phyloP scores from a whole-genome alignment of 2,329 filamentous ascomycete genomes.

The Leptographium galeiforme region DNA sequence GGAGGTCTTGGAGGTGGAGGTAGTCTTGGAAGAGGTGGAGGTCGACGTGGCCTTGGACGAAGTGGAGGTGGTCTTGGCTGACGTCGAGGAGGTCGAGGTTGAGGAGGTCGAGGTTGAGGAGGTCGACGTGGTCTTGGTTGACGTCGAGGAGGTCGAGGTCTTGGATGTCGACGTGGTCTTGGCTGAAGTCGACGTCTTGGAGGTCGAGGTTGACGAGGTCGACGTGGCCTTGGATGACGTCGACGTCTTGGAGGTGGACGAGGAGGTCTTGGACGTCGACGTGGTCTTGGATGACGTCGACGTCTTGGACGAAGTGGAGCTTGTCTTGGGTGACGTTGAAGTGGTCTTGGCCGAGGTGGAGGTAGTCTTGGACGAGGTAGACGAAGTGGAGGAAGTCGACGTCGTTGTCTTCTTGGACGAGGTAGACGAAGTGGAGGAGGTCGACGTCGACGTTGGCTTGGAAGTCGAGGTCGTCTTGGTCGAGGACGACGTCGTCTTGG shows the following conservation, averaged over 20 bases:
- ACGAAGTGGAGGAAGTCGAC: not conserved
- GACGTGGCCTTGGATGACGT: not conserved
- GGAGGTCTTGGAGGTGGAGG: constrained; percentile 7
- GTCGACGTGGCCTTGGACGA: not conserved
- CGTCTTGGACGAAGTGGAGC: not conserved
- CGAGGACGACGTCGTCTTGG: not conserved
- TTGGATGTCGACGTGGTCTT: too few species aligned
- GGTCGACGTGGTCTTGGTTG: not conserved
- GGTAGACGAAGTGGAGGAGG: not conserved
- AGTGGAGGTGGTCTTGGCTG: not conserved
- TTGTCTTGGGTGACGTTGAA: not conserved
- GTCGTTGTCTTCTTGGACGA: not conserved
- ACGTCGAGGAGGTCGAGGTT: not conserved
- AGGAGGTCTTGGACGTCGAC: too few species aligned
- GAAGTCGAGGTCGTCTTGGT: not conserved
- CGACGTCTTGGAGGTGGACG: not conserved
- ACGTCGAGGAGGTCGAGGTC: not conserved
- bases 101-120: not conserved
- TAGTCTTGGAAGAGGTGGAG: constrained; percentile 1
- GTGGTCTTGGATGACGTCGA: not conserved
- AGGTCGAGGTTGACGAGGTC: not conserved
- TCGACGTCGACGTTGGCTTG: not conserved
- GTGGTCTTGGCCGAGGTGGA: not conserved
- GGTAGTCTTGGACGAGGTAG: not conserved
- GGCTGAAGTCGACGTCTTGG: not conserved